phyloP scores from a whole-genome alignment of 2,329 filamentous ascomycete genomes.

The Paecilomyces dactylethromorphus region DNA sequence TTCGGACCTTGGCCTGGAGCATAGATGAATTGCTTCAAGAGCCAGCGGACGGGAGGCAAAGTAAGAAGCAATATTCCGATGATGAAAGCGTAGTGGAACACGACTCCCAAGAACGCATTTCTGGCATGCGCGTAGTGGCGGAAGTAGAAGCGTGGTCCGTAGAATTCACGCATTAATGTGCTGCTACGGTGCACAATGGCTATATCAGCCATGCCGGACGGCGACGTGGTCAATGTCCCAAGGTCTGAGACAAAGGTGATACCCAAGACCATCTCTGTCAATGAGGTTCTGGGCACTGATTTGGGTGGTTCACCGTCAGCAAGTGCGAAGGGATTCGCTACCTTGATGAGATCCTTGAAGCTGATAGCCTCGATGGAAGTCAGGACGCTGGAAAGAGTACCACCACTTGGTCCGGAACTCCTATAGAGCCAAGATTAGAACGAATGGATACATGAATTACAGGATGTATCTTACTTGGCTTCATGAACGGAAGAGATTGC shows the following conservation, averaged over 20 bases:
- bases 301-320: conserved; percentile 35
- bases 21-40: conserved; percentile 41
- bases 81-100: conserved; percentile 44
- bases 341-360: conserved; percentile 39
- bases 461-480: conserved; percentile 37
- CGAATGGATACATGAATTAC: conserved; percentile 7
- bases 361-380: conserved; percentile 45
- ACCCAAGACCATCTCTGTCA: conserved; percentile 21
- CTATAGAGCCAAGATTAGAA: conserved; percentile 13
- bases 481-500: conserved; percentile 49
- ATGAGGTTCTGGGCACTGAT: conserved; percentile 23
- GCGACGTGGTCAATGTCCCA: conserved; percentile 51
- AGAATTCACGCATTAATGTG: conserved; percentile 51
- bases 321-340: conserved; percentile 47
- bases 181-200: conserved; percentile 56
- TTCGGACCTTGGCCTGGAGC: conserved; percentile 46
- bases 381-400: conserved; percentile 62
- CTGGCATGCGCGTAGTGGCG: conserved; percentile 50
- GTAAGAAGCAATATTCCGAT: conserved; percentile 42
- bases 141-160: conserved; percentile 54
- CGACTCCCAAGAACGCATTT: conserved; percentile 41
- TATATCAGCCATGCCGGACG: conserved; percentile 47
- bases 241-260: conserved; percentile 45
- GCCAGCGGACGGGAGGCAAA: conserved; percentile 48
- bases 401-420: conserved; percentile 46